Percentiles rank a stretch among this genome's conserved stretches.
These are phyloP conservation scores for Cyclotella sp. DNA, from an alignment of 108 stramenopile species.

Conservation along the genomic window DNA sequence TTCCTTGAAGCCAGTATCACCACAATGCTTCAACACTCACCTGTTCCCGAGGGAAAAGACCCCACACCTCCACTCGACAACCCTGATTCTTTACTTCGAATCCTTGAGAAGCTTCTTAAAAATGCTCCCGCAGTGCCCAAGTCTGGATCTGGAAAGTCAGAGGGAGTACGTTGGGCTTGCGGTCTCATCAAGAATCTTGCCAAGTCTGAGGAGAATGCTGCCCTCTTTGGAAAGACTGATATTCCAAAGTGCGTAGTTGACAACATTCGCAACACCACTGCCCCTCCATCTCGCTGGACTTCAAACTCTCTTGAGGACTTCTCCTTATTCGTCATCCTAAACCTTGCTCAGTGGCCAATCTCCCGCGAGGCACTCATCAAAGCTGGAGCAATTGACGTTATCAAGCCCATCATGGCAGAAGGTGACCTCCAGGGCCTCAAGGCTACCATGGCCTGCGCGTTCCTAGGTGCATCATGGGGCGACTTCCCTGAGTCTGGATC, in stretches of 20 bases:
- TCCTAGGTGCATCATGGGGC: slow-evolving; percentile 79
- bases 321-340: slow-evolving; percentile 87
- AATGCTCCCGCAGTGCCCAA: slow-evolving; percentile 91
- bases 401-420: slow-evolving; percentile 92
- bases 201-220: slow-evolving; percentile 88
- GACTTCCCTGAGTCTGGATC: slow-evolving; percentile 89
- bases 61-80: slow-evolving; percentile 76
- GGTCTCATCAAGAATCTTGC: slow-evolving; percentile 94
- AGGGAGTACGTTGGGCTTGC: slow-evolving; percentile 93
- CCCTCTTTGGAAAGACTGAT: slow-evolving; percentile 87
- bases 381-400: slow-evolving; percentile 88
- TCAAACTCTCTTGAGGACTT: slow-evolving; percentile 92
- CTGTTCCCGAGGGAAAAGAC: slow-evolving; percentile 67
- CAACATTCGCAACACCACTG: slow-evolving; percentile 80
- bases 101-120: slow-evolving; percentile 83
- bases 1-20: slow-evolving; percentile 92
- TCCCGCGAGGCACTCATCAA: slow-evolving; percentile 80
- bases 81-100: slow-evolving; percentile 82
- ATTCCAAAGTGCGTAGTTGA: slow-evolving; percentile 89
- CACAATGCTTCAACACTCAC: slow-evolving; percentile 86
- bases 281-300: slow-evolving; percentile 90
- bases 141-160: slow-evolving; percentile 90
- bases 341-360: slow-evolving; percentile 87
- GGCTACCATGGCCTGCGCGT: slow-evolving; percentile 93
- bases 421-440: slow-evolving; percentile 91